phyloP scores from a whole-genome alignment of 306 rosid genomes.

The Malus asiatica region DNA sequence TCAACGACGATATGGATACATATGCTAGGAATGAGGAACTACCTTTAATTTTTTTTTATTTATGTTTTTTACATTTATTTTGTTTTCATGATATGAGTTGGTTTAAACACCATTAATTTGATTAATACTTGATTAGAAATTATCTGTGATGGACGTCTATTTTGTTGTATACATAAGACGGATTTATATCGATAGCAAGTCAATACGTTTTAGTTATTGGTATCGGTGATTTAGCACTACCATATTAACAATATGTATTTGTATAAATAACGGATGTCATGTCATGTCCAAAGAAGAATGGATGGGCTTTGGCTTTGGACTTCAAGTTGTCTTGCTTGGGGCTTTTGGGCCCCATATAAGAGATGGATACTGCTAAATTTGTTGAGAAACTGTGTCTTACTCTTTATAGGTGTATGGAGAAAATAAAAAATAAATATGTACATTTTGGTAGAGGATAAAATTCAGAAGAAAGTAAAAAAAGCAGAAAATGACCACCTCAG shows the following conservation, averaged over 20 bases:
- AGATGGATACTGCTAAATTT: not conserved
- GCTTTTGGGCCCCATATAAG: too few relatives aligned
- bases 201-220: too few relatives aligned
- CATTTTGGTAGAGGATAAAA: not conserved
- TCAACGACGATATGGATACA: constrained; percentile 37
- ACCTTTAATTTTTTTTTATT: constrained; percentile 32
- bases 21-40: constrained; percentile 36
- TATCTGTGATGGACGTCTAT: not conserved
- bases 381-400: not conserved
- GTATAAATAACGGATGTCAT: not conserved
- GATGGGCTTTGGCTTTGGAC: too few relatives aligned
- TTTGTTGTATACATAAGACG: too few relatives aligned
- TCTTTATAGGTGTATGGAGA: not conserved
- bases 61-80: not conserved
- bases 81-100: too few relatives aligned
- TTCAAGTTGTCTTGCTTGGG: too few relatives aligned
- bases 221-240: too few relatives aligned
- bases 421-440: not conserved
- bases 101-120: not conserved
- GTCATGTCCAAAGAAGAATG: not conserved
- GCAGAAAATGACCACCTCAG: not conserved
- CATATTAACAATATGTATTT: too few relatives aligned
- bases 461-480: not conserved
- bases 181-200: too few relatives aligned
- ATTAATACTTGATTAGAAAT: too few relatives aligned